phyloP scores from a whole-genome alignment of 805 yeast genomes.

The Isabelozyma pseudorhagii region DNA sequence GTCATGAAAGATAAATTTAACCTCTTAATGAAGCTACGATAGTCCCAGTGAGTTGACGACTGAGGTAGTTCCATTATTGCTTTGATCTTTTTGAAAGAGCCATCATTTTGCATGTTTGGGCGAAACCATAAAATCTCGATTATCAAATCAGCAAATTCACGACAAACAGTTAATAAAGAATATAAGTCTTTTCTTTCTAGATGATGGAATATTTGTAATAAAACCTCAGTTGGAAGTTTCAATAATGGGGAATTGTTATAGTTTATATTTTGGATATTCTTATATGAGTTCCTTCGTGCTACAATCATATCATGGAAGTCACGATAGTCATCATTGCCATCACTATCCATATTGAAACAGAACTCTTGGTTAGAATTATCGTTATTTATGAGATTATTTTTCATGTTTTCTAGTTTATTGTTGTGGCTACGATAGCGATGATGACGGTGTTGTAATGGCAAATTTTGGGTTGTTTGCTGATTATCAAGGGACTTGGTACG shows the following conservation, averaged over 20 bases:
- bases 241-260: constrained; percentile 37
- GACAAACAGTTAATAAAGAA: constrained; percentile 68
- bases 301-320: neutral
- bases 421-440: neutral
- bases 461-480: neutral
- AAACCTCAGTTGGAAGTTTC: constrained; percentile 56
- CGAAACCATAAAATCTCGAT: constrained; percentile 86
- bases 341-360: constrained; percentile 1
- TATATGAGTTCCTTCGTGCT: neutral
- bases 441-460: neutral
- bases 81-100: constrained; percentile 50
- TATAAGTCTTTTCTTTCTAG: constrained; percentile 61
- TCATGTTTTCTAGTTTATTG: neutral
- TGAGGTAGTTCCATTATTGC: constrained; percentile 51
- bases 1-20: constrained; percentile 77
- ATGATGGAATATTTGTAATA: constrained; percentile 64
- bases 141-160: constrained; percentile 72
- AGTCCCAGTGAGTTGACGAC: constrained; percentile 58
- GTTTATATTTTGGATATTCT: constrained; percentile 3
- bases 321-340: neutral
- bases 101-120: constrained; percentile 60
- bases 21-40: constrained; percentile 67
- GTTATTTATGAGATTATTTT: neutral
- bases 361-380: neutral
- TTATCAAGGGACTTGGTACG: neutral